Base-by-base conservation (phyloP, 768 basidiomycete genomes). In the Mycena rebaudengoi region DNA sequence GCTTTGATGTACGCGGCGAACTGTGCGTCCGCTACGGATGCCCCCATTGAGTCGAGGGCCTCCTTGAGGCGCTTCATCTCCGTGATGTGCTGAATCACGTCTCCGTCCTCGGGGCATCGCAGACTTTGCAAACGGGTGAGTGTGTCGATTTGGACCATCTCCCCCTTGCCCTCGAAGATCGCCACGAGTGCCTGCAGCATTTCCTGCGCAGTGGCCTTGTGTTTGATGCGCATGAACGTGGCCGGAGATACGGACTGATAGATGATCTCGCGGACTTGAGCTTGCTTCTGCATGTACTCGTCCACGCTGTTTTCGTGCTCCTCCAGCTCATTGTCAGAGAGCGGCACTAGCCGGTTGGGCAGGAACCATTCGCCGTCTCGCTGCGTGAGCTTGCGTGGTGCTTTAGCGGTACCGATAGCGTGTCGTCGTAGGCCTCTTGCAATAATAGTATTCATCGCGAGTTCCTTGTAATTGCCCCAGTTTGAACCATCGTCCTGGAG, bases 41-140 rank as follows among this genome's bases (percentile, higher is more conserved):
- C 10, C n/a, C 66, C 76, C 56, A 58, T 58, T 11, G 56, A 10
- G 56, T 26, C 45, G 46, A 60, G 48, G 2, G 39, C 59, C 30
- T 64, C 68, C 83, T 87, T 86, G 46, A 69, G 56, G 14, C 51
- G 29, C 43, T 63, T 14, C 43, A 63, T 57, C 33, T 60, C 50
- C 12, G 51, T 40, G 50, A 66, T 41, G 30, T 61, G 60, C 16
- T 48, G 39, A 28, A 56, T 21, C 7, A 66, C 44, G 40, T 66
- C 37, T 40, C 43, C 62, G 8, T 64, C 57, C 0, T 68, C 69
- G n/a, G 26, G 54, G 13, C 65, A 74, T 4, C 66, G 58, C 20
- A 71, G 51, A 26, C 20, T 67, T 30, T 66, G 66, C 18, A 76
- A 59, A 25, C 71, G 67, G 14, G 69, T 64, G 43, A 72, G 66